Conservation (phyloP, 1,284 basidiomycete genomes). For the Sanghuangporus sanghuang region DNA sequence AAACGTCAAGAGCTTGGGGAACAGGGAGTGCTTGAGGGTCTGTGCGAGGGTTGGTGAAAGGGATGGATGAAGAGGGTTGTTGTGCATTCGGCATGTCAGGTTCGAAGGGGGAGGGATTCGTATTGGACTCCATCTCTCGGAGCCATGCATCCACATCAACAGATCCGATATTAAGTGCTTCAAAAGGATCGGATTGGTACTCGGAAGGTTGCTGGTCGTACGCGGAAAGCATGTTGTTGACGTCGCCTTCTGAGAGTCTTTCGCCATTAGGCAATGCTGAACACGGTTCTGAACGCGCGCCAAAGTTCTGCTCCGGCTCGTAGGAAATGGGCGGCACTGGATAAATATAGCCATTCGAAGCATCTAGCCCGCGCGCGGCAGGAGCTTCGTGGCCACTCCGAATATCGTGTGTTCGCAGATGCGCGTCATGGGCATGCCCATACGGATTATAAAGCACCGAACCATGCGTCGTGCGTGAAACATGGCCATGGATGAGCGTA, state of each 20-base stretch:
- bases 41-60: background rate
- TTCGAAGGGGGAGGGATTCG: background rate
- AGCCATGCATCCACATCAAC: conserved; percentile 15
- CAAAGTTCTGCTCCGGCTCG: conserved; percentile 6
- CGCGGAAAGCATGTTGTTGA: background rate
- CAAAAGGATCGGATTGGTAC: background rate
- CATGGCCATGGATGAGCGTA: conserved; percentile 13
- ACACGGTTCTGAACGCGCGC: background rate
- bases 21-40: conserved; percentile 4
- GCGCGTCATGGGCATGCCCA: conserved; percentile 11
- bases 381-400: conserved; percentile 4
- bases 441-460: conserved; percentile 15
- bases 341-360: conserved; percentile 1
- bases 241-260: conserved; percentile 1
- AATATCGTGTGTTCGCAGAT: conserved; percentile 9
- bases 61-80: background rate
- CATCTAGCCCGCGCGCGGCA: background rate
- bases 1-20: conserved; percentile 11
- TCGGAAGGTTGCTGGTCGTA: background rate
- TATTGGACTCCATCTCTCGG: conserved; percentile 6
- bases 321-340: conserved; percentile 2
- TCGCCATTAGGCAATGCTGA: conserved; percentile 2
- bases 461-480: conserved; percentile 13
- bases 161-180: conserved; percentile 2
- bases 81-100: background rate